Evolutionary conservation across 208 protist genomes (phyloP).

Genomic region (Crithidia sp.): DNA sequence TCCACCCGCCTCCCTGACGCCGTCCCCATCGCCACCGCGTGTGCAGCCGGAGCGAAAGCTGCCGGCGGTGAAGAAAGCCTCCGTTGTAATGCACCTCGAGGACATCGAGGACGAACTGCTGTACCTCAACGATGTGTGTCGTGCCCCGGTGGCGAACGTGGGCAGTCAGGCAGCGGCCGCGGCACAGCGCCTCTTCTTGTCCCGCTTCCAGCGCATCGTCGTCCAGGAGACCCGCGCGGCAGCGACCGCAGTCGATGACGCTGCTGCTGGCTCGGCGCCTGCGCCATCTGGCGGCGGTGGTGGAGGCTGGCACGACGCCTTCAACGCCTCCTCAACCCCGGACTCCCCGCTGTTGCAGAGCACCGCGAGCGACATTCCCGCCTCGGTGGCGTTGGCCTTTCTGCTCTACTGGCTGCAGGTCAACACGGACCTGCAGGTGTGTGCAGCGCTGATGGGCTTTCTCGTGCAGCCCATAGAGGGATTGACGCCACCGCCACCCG

Average conservation of each 20-base stretch:
- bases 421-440: slow-evolving; percentile 27
- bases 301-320: no score
- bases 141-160: slow-evolving; percentile 35
- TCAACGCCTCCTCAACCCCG: neutral
- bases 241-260: neutral
- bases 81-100: slow-evolving; percentile 39
- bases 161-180: slow-evolving; percentile 9
- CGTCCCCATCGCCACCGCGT: neutral
- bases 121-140: slow-evolving; percentile 85
- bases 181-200: slow-evolving; percentile 35
- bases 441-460: slow-evolving; percentile 23
- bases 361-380: slow-evolving; percentile 10
- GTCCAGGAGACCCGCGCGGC: slow-evolving; percentile 3
- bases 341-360: neutral
- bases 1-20: neutral
- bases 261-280: neutral
- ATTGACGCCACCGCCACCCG: neutral
- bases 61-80: neutral
- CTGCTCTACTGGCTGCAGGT: slow-evolving; percentile 33
- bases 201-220: slow-evolving; percentile 21
- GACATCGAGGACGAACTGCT: slow-evolving; percentile 84
- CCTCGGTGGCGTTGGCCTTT: slow-evolving; percentile 25
- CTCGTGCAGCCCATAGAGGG: slow-evolving; percentile 18
- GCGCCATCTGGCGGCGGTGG: neutral
- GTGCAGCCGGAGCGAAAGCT: neutral